Conservation (phyloP, 257 asterid genomes). For the Nicotiana knightiana region DNA sequence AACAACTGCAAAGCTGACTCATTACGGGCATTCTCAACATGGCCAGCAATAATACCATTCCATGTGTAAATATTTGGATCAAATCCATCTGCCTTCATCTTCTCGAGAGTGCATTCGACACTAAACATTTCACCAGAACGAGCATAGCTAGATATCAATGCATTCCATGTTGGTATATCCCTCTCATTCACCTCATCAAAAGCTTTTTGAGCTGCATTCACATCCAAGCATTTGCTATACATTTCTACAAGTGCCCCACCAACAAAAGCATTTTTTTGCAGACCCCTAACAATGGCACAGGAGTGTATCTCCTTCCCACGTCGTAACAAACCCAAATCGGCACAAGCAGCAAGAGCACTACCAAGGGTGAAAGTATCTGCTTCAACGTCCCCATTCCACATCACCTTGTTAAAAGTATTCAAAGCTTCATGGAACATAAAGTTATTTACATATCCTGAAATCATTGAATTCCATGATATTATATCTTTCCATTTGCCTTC, state of each 20-base stretch:
- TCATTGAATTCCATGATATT: constrained; percentile 80
- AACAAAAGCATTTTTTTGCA: constrained; percentile 45
- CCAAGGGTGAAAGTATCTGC: constrained; percentile 70
- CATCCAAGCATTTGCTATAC: constrained; percentile 55
- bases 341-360: constrained; percentile 53
- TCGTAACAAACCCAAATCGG: constrained; percentile 31
- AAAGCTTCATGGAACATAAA: constrained; percentile 48
- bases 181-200: constrained; percentile 37
- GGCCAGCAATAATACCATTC: constrained; percentile 69
- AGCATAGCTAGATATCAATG: constrained; percentile 61
- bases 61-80: constrained; percentile 64
- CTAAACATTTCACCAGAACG: constrained; percentile 27
- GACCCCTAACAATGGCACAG: constrained; percentile 48
- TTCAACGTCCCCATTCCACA: constrained; percentile 29
- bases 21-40: constrained; percentile 46
- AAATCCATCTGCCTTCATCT: constrained; percentile 60
- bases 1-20: constrained; percentile 55
- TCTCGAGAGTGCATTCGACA: constrained; percentile 27
- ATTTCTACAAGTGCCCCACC: constrained; percentile 73
- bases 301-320: constrained; percentile 58
- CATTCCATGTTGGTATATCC: constrained; percentile 63
- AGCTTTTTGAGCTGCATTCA: constrained; percentile 52
- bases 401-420: constrained; percentile 31
- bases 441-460: constrained; percentile 66
- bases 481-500: constrained; percentile 42